A percentile compares a stretch with the other conserved stretches of the same genome.
These are phyloP conservation scores for Drechslerella stenobrocha DNA, from an alignment of 2,329 filamentous ascomycete species.

Conservation along the genomic window DNA sequence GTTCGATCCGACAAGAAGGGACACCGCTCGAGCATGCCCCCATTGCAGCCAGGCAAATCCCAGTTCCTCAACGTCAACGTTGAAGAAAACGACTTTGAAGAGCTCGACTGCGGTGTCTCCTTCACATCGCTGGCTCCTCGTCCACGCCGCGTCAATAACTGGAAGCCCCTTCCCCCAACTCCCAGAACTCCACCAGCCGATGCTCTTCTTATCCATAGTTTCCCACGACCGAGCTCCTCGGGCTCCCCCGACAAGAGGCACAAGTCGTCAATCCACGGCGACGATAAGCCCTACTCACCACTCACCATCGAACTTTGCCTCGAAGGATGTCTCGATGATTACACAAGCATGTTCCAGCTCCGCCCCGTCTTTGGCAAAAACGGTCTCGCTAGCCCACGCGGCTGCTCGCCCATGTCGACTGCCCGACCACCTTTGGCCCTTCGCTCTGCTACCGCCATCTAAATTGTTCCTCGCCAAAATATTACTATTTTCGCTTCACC, in stretches of 20 bases:
- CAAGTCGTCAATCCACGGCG: background rate
- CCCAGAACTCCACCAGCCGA: slow-evolving; percentile 36
- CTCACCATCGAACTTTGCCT: slow-evolving; percentile 46
- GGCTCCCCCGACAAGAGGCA: slow-evolving; percentile 14
- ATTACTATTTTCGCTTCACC: slow-evolving; percentile 13
- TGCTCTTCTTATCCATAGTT: slow-evolving; percentile 22
- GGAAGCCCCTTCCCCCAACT: slow-evolving; percentile 46
- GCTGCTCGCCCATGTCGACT: slow-evolving; percentile 36
- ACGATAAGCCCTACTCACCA: slow-evolving; percentile 30
- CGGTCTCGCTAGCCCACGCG: slow-evolving; percentile 22
- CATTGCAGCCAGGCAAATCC: slow-evolving; percentile 15
- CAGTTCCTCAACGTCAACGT: slow-evolving; percentile 36
- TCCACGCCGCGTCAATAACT: slow-evolving; percentile 34
- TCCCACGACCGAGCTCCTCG: slow-evolving; percentile 18
- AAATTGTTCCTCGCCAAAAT: background rate
- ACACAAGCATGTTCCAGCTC: slow-evolving; percentile 43
- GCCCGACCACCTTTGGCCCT: slow-evolving; percentile 17
- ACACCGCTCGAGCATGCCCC: slow-evolving; percentile 2
- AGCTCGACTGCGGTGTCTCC: slow-evolving; percentile 28
- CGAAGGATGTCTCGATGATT: slow-evolving; percentile 36
- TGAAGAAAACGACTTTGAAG: slow-evolving; percentile 42
- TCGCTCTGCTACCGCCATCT: slow-evolving; percentile 14
- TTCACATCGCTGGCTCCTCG: slow-evolving; percentile 36
- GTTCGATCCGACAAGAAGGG: slow-evolving; percentile 26
- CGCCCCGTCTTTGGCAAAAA: slow-evolving; percentile 32